Percentiles rank a stretch among this genome's conserved stretches.
These are phyloP conservation scores for Tetrahymena elliotti DNA, from an alignment of 73 alveolate genomes.

Conservation along the genomic window DNA sequence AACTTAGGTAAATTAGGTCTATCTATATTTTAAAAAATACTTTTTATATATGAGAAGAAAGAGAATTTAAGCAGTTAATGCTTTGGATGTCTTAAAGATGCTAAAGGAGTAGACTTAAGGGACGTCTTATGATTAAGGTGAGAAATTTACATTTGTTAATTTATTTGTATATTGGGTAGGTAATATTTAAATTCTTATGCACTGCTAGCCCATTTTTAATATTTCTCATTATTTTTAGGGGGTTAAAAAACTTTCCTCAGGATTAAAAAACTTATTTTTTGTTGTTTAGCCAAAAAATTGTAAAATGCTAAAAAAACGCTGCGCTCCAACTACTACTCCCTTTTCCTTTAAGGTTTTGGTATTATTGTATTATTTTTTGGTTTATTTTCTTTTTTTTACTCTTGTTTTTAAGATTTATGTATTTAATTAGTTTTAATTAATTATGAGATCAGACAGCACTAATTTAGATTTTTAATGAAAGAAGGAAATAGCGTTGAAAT, in stretches of 20 bases:
- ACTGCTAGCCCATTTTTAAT: background rate
- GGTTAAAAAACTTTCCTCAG: background rate
- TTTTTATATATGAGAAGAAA: background rate
- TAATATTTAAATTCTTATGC: background rate
- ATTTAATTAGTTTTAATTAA: background rate
- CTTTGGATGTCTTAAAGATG: background rate
- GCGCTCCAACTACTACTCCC: background rate
- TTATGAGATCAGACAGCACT: background rate
- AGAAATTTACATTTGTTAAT: background rate
- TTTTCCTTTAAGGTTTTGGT: background rate
- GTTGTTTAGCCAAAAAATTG: background rate
- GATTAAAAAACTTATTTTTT: background rate
- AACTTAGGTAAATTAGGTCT: background rate
- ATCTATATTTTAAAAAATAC: background rate
- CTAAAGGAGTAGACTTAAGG: background rate
- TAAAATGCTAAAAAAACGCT: background rate
- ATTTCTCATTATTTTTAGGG: background rate
- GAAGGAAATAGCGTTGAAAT: too few species aligned
- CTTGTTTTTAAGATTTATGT: background rate
- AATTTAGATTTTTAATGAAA: too few species aligned
- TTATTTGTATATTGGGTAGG: background rate
- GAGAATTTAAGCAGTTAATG: background rate
- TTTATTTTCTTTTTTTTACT: background rate
- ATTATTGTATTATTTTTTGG: too few species aligned
- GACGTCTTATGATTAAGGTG: background rate